Evolutionary conservation across 2,329 filamentous ascomycete species (phyloP), one percentile per base, ranked within the genome.

Genomic region (Leptographium wingfieldii): DNA sequence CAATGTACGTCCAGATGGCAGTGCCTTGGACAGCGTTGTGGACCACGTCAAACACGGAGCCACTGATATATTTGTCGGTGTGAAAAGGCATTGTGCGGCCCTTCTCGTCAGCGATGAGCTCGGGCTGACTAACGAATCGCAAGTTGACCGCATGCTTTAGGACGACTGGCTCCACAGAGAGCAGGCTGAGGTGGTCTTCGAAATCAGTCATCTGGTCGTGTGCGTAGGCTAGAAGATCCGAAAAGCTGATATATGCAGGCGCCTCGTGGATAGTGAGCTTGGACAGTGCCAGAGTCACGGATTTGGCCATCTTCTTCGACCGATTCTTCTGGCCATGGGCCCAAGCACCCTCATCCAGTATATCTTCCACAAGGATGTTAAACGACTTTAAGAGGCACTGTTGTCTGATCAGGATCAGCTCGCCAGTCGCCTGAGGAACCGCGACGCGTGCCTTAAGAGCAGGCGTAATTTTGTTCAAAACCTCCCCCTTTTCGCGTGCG

Each of bases 41-140:
- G 0, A 78, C 59, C 0, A 69, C 66, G 12, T 79, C 76, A 1
- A 80, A 72, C 1, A 79, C 61, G 1, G 74, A 68, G 2, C 64
- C 65, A 58, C 72, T 76, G 60, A 77, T 73, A 61, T 74, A 72
- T 25, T 68, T 73, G 57, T 79, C 74, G 0, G 71, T 73, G n/a
- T 70, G 60, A 1, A 69, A 66, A 0, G 73, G 71, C 2, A 76
- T 54, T 0, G 54, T 61, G 1, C 73, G 70, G 1, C 77, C 77
- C 56, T 72, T 74, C 49, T 79, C 74, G 56, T 80, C 77, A 0
- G 68, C 62, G 0, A 80, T 60, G 3, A 77, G 68, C 61, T 78
- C 75, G 0, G 73, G 72, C 1, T 70, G 68, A 58, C 68, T 76
- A 60, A 69, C 74, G 64, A 76, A 75, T 60, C 66, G 69, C 7